Evolutionary conservation across 805 yeast genomes (phyloP).

Genomic region (Ogataea pilisensis): DNA sequence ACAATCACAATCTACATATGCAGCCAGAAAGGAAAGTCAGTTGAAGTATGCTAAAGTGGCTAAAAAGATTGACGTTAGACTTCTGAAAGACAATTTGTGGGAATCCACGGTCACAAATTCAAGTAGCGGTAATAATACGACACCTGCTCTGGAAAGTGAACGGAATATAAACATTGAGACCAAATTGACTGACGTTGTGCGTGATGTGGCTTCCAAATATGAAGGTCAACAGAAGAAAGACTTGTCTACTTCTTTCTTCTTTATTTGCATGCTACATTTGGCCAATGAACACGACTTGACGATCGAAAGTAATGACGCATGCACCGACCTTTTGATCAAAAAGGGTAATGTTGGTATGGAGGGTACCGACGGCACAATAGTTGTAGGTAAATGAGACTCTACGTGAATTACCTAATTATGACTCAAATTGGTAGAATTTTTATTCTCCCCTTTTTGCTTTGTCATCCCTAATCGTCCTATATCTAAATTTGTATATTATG

Average conservation of each 20-base stretch:
- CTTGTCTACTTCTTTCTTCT: slow-evolving; percentile 79
- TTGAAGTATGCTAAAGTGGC: slow-evolving; percentile 67
- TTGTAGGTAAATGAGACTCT: too few relatives aligned
- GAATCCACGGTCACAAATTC: slow-evolving; percentile 33
- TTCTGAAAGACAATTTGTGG: slow-evolving; percentile 76
- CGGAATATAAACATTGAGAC: slow-evolving; percentile 4
- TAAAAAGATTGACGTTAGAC: slow-evolving; percentile 72
- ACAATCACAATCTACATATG: slow-evolving; percentile 1
- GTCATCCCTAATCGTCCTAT: too few relatives aligned
- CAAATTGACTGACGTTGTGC: slow-evolving; percentile 22
- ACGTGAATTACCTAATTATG: too few relatives aligned
- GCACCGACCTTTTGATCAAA: slow-evolving; percentile 18
- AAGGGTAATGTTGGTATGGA: not conserved
- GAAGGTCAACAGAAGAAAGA: slow-evolving; percentile 55
- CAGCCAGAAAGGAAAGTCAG: slow-evolving; percentile 33
- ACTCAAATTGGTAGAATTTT: too few relatives aligned
- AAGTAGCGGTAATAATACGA: not conserved
- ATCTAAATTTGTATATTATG: too few relatives aligned
- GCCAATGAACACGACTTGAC: slow-evolving; percentile 80
- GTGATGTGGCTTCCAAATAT: slow-evolving; percentile 40
- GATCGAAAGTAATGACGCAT: slow-evolving; percentile 43
- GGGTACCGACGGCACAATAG: too few relatives aligned
- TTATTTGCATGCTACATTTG: slow-evolving; percentile 76
- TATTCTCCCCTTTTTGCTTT: too few relatives aligned
- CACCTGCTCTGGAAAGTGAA: not conserved